phyloP scores from a whole-genome alignment of 1,284 basidiomycete genomes.

The Trametes versicolor region DNA sequence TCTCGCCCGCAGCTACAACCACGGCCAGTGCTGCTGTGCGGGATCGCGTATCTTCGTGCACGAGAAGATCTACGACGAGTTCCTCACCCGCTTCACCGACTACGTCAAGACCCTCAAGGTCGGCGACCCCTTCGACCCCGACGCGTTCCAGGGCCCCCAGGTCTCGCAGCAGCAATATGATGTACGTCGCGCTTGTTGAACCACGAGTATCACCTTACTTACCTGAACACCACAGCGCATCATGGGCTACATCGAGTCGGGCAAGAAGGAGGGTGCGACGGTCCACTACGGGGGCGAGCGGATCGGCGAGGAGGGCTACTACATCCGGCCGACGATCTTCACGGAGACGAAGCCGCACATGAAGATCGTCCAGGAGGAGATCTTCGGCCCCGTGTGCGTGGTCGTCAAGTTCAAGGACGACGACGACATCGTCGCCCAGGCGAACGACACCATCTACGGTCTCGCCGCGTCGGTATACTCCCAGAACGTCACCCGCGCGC shows the following conservation, averaged over 20 bases:
- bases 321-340: slow-evolving; percentile 89
- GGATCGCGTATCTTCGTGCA: slow-evolving; percentile 91
- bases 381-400: slow-evolving; percentile 88
- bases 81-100: slow-evolving; percentile 69
- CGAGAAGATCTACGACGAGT: slow-evolving; percentile 82
- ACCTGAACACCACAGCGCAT: slow-evolving; percentile 61
- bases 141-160: slow-evolving; percentile 89
- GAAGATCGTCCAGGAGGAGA: slow-evolving; percentile 92
- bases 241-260: slow-evolving; percentile 90
- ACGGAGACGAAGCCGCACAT: slow-evolving; percentile 80
- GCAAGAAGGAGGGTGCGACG: slow-evolving; percentile 87
- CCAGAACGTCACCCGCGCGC: slow-evolving; percentile 78
- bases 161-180: slow-evolving; percentile 78
- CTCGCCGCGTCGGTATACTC: slow-evolving; percentile 86
- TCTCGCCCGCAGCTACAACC: slow-evolving; percentile 65
- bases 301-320: slow-evolving; percentile 79
- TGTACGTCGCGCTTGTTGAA: slow-evolving; percentile 46
- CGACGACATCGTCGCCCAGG: slow-evolving; percentile 71
- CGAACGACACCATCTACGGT: slow-evolving; percentile 91
- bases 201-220: background rate
- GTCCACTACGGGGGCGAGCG: slow-evolving; percentile 82
- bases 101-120: slow-evolving; percentile 68
- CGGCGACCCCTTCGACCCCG: slow-evolving; percentile 83
- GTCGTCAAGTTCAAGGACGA: slow-evolving; percentile 79
- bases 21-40: slow-evolving; percentile 88